phyloP scores from a whole-genome alignment of 495 filamentous ascomycete species.

The Paragyromitra xinjiangensis region DNA sequence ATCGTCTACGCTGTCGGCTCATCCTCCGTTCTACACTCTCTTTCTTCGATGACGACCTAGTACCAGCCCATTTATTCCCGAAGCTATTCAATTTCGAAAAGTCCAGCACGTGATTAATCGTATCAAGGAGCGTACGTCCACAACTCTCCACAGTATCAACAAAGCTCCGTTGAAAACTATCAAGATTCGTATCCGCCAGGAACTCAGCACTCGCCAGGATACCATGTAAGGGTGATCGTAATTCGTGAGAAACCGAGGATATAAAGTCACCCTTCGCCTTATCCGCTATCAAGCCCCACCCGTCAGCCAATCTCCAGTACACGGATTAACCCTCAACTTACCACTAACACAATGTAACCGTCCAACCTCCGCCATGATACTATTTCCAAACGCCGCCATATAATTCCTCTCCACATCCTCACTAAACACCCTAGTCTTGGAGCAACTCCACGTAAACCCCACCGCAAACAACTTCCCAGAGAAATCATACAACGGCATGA shows the following conservation, averaged over 20 bases:
- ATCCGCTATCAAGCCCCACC: constrained; percentile 58
- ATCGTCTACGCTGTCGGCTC: constrained; percentile 23
- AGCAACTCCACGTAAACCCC: constrained; percentile 55
- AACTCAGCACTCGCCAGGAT: constrained; percentile 79
- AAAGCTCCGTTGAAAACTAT: constrained; percentile 68
- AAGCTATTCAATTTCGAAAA: constrained; percentile 72
- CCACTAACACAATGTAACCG: constrained; percentile 60
- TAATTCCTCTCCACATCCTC: constrained; percentile 54
- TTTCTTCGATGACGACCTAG: constrained; percentile 34
- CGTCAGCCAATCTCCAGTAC: constrained; percentile 11
- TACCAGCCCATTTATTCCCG: constrained; percentile 50
- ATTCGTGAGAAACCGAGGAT: constrained; percentile 77
- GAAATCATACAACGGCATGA: constrained; percentile 58
- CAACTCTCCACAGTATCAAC: constrained; percentile 78
- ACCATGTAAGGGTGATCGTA: constrained; percentile 79
- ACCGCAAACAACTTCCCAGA: constrained; percentile 56
- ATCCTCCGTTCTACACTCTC: constrained; percentile 44
- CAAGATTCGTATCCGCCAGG: constrained; percentile 65
- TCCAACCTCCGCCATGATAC: constrained; percentile 56
- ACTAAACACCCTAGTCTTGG: constrained; percentile 47
- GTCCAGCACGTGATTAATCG: constrained; percentile 79
- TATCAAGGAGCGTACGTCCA: constrained; percentile 78
- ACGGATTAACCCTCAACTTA: constrained; percentile 41
- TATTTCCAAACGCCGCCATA: constrained; percentile 56
- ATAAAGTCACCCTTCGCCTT: constrained; percentile 75